These are phyloP conservation scores for Zangia roseola DNA, from an alignment of 768 basidiomycete species.

Conservation along the genomic window DNA sequence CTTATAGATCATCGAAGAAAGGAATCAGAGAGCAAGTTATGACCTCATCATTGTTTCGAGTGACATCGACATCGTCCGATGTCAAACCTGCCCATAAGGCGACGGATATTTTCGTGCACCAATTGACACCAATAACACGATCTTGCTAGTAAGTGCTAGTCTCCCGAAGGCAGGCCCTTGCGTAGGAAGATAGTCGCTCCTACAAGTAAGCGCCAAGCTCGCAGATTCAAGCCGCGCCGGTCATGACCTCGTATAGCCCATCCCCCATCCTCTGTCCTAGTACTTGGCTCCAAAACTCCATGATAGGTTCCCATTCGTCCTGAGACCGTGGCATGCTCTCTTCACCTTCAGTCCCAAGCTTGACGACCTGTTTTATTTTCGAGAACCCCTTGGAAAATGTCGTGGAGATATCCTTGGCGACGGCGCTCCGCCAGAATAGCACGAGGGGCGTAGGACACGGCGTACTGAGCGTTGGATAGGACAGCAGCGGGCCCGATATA, in stretches of 20 bases:
- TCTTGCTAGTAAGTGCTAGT: no score
- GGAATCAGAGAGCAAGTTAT: no score
- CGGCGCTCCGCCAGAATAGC: conserved; percentile 50
- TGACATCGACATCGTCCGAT: no score
- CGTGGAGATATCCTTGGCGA: conserved; percentile 45
- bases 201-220: no score
- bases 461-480: conserved; percentile 62
- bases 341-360: conserved; percentile 29
- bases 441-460: conserved; percentile 62
- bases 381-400: conserved; percentile 63
- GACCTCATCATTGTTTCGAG: no score
- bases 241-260: conserved; percentile 71
- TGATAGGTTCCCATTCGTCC: conserved; percentile 81
- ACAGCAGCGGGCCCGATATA: conserved; percentile 72
- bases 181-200: no score
- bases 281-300: conserved; percentile 82
- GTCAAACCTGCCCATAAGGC: no score
- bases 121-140: no score
- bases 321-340: conserved; percentile 74
- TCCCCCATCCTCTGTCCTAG: conserved; percentile 56
- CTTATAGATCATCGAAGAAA: conserved; percentile 2
- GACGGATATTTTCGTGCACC: no score
- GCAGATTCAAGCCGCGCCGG: conserved; percentile 16
- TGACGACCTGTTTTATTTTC: conserved; percentile 47
- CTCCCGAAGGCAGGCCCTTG: no score